Percentiles rank a stretch among this genome's conserved stretches.
Evolutionary conservation across 2,329 filamentous ascomycete species (phyloP).

Genomic region (Fusarium cyanostomum): DNA sequence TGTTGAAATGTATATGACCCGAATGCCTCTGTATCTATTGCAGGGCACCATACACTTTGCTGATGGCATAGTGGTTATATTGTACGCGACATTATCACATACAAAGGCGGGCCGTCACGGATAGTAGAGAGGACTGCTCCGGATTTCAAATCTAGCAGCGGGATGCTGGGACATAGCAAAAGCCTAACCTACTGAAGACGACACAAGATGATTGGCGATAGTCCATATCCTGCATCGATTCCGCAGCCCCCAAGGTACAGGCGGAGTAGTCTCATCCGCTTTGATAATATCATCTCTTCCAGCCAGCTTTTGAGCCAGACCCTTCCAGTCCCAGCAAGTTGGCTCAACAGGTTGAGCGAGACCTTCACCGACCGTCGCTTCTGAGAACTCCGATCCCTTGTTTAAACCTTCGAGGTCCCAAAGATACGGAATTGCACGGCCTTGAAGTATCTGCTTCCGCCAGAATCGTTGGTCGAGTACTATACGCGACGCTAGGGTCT

Average conservation of each 20-base stretch:
- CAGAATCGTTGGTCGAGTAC: neutral
- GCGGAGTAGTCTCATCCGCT: neutral
- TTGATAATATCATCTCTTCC: neutral
- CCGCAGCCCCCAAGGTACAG: neutral
- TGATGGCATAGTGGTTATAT: too few species aligned
- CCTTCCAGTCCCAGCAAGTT: neutral
- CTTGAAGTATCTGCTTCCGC: neutral
- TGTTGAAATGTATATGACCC: too few species aligned
- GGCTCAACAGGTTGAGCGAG: neutral
- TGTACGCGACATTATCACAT: too few species aligned
- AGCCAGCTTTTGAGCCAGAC: neutral
- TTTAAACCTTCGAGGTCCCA: neutral
- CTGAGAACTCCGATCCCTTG: neutral
- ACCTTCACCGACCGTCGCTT: neutral
- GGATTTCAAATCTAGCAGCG: too few species aligned
- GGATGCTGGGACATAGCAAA: neutral
- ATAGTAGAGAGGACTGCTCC: too few species aligned
- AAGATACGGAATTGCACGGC: neutral
- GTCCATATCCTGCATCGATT: slow-evolving; percentile 3
- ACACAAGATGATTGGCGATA: neutral
- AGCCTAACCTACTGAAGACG: neutral
- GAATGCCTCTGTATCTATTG: too few species aligned
- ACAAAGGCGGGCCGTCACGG: too few species aligned
- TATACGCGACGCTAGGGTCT: neutral
- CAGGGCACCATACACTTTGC: too few species aligned